A percentile compares a stretch with the other conserved stretches of the same genome.
Evolutionary conservation across 164 flowering plant species (phyloP).

Genomic region (Platanus orientalis): DNA sequence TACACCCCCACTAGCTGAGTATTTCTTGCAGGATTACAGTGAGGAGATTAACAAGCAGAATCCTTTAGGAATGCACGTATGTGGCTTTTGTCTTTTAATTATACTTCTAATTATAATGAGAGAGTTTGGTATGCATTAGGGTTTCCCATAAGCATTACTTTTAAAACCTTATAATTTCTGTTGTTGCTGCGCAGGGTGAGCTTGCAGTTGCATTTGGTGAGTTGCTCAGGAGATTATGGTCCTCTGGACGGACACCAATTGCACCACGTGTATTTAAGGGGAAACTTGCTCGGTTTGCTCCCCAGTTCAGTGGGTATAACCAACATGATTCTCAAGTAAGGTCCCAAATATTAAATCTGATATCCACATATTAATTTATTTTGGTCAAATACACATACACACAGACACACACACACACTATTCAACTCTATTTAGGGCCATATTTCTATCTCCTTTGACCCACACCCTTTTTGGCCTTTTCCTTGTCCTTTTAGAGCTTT

Average conservation of each 20-base stretch:
- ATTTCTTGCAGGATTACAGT: conserved; percentile 75
- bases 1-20: conserved; percentile 78
- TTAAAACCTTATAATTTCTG: conserved; percentile 18
- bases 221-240: conserved; percentile 90
- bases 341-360: too few species aligned
- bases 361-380: too few species aligned
- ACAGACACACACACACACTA: too few species aligned
- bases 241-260: conserved; percentile 70
- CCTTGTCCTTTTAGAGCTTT: too few species aligned
- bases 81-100: conserved; percentile 18
- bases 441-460: too few species aligned
- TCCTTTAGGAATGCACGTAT: conserved; percentile 91
- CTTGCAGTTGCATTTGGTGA: conserved; percentile 99
- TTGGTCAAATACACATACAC: too few species aligned
- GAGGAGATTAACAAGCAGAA: conserved; percentile 82
- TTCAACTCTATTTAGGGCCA: too few species aligned
- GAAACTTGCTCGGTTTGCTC: conserved; percentile 93
- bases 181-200: conserved; percentile 71
- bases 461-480: too few species aligned
- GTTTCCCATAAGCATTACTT: neutral
- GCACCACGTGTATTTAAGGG: conserved; percentile 93
- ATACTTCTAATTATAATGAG: neutral
- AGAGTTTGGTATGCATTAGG: neutral
- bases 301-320: conserved; percentile 97
- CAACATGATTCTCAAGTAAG: conserved; percentile 99